A percentile compares a stretch with the other conserved stretches of the same genome.
phyloP scores from a whole-genome alignment of 768 basidiomycete genomes.

The Trametopsis cervina region DNA sequence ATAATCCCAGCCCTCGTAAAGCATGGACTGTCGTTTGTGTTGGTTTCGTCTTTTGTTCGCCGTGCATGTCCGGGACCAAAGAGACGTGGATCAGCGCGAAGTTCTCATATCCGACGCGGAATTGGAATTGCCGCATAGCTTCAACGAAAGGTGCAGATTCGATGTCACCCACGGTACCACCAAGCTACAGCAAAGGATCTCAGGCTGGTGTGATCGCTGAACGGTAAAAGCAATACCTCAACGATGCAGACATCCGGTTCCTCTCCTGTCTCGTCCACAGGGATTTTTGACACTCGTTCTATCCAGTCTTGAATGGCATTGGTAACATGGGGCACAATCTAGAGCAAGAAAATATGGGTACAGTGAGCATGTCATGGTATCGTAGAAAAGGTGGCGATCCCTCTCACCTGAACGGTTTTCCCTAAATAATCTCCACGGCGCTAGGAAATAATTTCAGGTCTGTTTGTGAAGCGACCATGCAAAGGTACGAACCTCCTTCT shows the following conservation, averaged over 20 bases:
- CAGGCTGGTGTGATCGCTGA: background rate
- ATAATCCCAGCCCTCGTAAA: slow-evolving; percentile 82
- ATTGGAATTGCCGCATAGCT: slow-evolving; percentile 99
- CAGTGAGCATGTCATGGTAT: background rate
- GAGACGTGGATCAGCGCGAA: slow-evolving; percentile 97
- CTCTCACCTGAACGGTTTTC: slow-evolving; percentile 86
- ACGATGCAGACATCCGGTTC: slow-evolving; percentile 96
- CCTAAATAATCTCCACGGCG: slow-evolving; percentile 86
- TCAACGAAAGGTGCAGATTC: slow-evolving; percentile 98
- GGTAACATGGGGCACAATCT: slow-evolving; percentile 96
- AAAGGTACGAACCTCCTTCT: slow-evolving; percentile 70
- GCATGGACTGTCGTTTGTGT: slow-evolving; percentile 97
- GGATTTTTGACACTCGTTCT: slow-evolving; percentile 87
- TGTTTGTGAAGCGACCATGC: background rate
- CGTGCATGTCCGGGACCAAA: slow-evolving; percentile 97
- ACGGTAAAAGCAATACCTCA: slow-evolving; percentile 50
- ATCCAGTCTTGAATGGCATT: slow-evolving; percentile 99
- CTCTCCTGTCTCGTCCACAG: slow-evolving; percentile 89
- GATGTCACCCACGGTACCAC: slow-evolving; percentile 97
- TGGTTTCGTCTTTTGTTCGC: slow-evolving; percentile 98
- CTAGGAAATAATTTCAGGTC: slow-evolving; percentile 29
- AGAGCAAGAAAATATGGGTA: background rate
- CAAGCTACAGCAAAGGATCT: slow-evolving; percentile 51
- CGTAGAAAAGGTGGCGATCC: background rate
- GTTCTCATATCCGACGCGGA: slow-evolving; percentile 93